These are phyloP conservation scores for Cercospora brassicicola DNA, from an alignment of 2,329 filamentous ascomycete species.

Conservation along the genomic window DNA sequence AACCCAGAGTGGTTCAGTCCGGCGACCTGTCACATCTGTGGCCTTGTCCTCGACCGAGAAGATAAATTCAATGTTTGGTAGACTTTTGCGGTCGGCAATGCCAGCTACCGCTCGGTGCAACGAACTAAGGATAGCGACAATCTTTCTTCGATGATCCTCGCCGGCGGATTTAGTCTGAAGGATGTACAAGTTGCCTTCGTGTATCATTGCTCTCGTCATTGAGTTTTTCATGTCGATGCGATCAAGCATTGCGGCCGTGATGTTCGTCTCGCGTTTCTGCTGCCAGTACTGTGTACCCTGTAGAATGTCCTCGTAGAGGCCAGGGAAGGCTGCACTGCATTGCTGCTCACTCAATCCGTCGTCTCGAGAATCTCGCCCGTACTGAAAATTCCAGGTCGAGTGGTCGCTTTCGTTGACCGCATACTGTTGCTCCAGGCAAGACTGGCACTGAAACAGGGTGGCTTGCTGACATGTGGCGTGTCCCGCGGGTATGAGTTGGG, in stretches of 20 bases:
- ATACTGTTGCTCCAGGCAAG: constrained; percentile 21
- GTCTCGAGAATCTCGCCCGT: constrained; percentile 20
- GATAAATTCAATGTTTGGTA: constrained; percentile 53
- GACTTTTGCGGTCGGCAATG: constrained; percentile 35
- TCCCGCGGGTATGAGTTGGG: constrained; percentile 28
- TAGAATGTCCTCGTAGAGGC: constrained; percentile 37
- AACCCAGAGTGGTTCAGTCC: constrained; percentile 43
- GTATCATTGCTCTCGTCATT: constrained; percentile 39
- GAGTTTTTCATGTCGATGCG: constrained; percentile 26
- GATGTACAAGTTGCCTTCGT: constrained; percentile 40
- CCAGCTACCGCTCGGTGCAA: constrained; percentile 51
- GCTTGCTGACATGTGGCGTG: constrained; percentile 25
- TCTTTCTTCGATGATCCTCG: constrained; percentile 32
- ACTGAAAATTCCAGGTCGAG: constrained; percentile 22
- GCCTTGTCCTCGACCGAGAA: constrained; percentile 51
- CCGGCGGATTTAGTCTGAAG: constrained; percentile 31
- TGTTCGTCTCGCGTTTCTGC: constrained; percentile 12
- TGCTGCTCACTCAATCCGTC: constrained; percentile 27
- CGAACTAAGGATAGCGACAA: constrained; percentile 42
- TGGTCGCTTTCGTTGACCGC: constrained; percentile 16
- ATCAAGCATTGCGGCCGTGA: constrained; percentile 23
- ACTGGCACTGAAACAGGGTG: constrained; percentile 25
- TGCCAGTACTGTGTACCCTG: constrained; percentile 31
- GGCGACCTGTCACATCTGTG: constrained; percentile 31
- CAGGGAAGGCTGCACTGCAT: constrained; percentile 36